Evolutionary conservation across 169 alveolate species (phyloP).

Genomic region (Nephromyces sp.): DNA sequence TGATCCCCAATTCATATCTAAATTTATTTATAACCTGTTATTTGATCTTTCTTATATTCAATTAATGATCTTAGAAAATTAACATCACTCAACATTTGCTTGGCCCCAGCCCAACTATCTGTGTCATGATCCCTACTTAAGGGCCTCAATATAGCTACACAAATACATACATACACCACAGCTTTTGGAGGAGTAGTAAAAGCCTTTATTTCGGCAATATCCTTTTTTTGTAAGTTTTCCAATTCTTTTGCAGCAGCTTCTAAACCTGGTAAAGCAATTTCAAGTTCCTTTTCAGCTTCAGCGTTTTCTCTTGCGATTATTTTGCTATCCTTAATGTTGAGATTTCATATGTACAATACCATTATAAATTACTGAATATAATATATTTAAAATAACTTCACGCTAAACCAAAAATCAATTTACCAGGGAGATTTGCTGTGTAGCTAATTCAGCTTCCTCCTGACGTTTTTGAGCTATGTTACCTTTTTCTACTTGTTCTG

Average conservation of each 20-base stretch:
- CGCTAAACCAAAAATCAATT: too few relatives aligned
- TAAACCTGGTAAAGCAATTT: slow-evolving; percentile 75
- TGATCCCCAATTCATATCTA: neutral
- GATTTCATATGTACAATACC: neutral
- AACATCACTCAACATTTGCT: slow-evolving; percentile 63
- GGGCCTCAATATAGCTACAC: slow-evolving; percentile 67
- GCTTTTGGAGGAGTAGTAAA: slow-evolving; percentile 72
- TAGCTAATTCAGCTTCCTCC: slow-evolving; percentile 64
- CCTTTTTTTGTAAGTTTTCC: slow-evolving; percentile 52
- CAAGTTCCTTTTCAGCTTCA: slow-evolving; percentile 71
- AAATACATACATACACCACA: slow-evolving; percentile 59
- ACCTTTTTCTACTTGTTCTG: slow-evolving; percentile 68
- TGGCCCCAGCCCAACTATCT: slow-evolving; percentile 79
- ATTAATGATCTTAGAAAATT: slow-evolving; percentile 55
- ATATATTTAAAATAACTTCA: neutral
- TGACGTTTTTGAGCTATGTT: slow-evolving; percentile 60
- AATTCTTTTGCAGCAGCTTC: slow-evolving; percentile 75
- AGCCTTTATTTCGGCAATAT: slow-evolving; percentile 69
- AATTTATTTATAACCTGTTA: slow-evolving; percentile 34
- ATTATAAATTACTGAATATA: neutral
- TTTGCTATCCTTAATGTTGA: slow-evolving; percentile 22
- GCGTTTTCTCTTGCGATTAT: slow-evolving; percentile 54
- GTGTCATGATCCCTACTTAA: slow-evolving; percentile 55
- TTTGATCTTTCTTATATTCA: slow-evolving; percentile 56
- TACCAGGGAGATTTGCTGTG: slow-evolving; percentile 40